Base-by-base conservation (phyloP, 371 early-diverging fungal species). In the Sporodiniella umbellata region DNA sequence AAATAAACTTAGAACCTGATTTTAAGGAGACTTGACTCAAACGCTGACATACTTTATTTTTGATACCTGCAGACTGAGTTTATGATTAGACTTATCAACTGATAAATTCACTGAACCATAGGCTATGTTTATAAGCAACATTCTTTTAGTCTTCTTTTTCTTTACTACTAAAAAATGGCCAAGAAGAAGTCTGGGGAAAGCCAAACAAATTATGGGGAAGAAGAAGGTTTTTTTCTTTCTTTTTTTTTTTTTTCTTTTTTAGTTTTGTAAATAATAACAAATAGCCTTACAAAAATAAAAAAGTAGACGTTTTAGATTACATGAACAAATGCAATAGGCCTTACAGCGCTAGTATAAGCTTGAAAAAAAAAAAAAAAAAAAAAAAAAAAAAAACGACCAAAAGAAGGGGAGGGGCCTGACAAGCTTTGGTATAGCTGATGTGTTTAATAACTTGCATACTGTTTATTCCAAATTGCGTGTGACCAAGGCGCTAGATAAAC, bases 271-370 rank as follows among this genome's bases (percentile, higher is more conserved):
- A n/a, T n/a, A n/a, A n/a, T n/a, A n/a, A n/a, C n/a, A n/a, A n/a
- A n/a, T n/a, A n/a, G n/a, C n/a, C n/a, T n/a, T n/a, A n/a, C n/a
- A 19, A 19, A 15, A 33, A 26, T n/a, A 55, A 56, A 61, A 45
- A 14, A 30, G n/a, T n/a, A 28, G 50, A 12, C 17, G 42, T 62
- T 21, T 31, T 53, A 7, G 53, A 62, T 11, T 62, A 62, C 21
- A 42, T 62, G 42, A 53, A 38, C n/a, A 62, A 46, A 22, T 23
- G 42, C 14, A 62, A 62, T 39, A 28, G 62, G 33, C 62, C 62
- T 28, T 62, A 62, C 17, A 62, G 62, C 33, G 54, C 57, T 18
- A 62, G 62, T 62, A 56, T 43, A 28, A n/a, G n/a, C n/a, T n/a
- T n/a, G n/a, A 8, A 5, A 44, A 18, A 25, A n/a, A 1, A 12